Base-by-base conservation (phyloP, 148 eudicot species). In the Tetragonia tetragonoides region DNA sequence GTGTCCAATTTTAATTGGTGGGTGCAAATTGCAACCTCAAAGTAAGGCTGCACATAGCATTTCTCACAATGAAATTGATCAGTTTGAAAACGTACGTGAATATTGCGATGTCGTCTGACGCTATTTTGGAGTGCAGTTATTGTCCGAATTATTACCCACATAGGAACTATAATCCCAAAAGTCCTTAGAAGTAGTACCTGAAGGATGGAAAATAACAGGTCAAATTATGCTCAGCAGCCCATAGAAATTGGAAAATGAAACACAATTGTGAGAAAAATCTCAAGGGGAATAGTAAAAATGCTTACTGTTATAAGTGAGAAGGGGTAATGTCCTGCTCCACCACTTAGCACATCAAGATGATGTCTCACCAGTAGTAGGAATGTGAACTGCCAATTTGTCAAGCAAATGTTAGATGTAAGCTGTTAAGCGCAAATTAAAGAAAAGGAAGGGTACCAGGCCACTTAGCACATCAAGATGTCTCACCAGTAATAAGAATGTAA, bases 241-340 rank as follows among this genome's bases (percentile, higher is more conserved):
- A 57, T 57, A 57, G 4, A 57, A 42, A 37, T 20, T 20, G 5
- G 57, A 7, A 24, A 21, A 24, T 42, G 0, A 7, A n/a, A 11
- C 10, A 16, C 8, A 5, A 3, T n/a, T 38, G 16, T 47, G 46
- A 23, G 28, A 24, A 7, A 15, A 42, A 59, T 24, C 8, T 20
- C 3, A 14, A 47, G 7, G 46, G 37, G 63, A 18, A 61, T 5
- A 66, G 12, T 34, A 17, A 40, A 66, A 62, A 49, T 74, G 68
- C 89, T 89, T 82, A 93, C 97, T n/a, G 93, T 88, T 18, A 82
- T n/a, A 72, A 85, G 84, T 39, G 97, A 85, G 74, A 93, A 91
- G 12, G 97, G 97, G 73, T 87, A 89, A 44, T 81, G 84, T 67
- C 69, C 81, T 66, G 84, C 82, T 78, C 81, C 92, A n/a, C 75